Conservation (phyloP, 2,329 filamentous ascomycete species). For the Hypoxylon sp. region DNA sequence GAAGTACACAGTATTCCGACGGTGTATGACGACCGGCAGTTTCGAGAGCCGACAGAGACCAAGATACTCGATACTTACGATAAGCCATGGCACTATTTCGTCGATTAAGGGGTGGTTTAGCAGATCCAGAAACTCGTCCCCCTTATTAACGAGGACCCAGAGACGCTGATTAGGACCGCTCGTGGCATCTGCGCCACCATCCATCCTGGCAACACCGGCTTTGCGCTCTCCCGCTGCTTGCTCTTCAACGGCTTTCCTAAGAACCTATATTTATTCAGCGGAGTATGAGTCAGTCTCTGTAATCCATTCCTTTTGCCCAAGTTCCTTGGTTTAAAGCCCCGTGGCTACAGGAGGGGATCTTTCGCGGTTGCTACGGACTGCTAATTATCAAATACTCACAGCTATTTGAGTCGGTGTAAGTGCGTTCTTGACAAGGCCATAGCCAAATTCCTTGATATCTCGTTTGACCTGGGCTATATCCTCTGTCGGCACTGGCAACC, state of each 20-base stretch:
- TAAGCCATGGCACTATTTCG: slow-evolving; percentile 49
- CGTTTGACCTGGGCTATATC: slow-evolving; percentile 51
- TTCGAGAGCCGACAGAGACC: neutral
- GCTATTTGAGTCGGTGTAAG: slow-evolving; percentile 46
- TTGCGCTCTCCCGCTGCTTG: slow-evolving; percentile 50
- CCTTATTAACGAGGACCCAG: slow-evolving; percentile 45
- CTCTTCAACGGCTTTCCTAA: slow-evolving; percentile 47
- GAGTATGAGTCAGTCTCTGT: neutral
- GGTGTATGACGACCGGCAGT: no score
- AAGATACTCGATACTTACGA: slow-evolving; percentile 32
- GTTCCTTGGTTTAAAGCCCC: neutral
- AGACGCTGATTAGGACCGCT: slow-evolving; percentile 45
- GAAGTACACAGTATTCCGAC: neutral
- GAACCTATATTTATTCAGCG: slow-evolving; percentile 12
- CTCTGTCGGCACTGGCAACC: slow-evolving; percentile 55
- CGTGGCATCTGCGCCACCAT: slow-evolving; percentile 41
- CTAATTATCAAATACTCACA: neutral
- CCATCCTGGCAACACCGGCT: slow-evolving; percentile 45
- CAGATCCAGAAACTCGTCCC: slow-evolving; percentile 52
- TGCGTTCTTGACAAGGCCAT: slow-evolving; percentile 51
- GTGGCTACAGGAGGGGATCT: neutral
- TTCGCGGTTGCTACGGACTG: neutral
- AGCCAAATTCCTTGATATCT: slow-evolving; percentile 50
- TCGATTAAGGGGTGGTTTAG: slow-evolving; percentile 52
- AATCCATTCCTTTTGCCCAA: neutral